Evolutionary conservation across 2,329 filamentous ascomycete species (phyloP).

Genomic region (Ceratocystis alfenasii): DNA sequence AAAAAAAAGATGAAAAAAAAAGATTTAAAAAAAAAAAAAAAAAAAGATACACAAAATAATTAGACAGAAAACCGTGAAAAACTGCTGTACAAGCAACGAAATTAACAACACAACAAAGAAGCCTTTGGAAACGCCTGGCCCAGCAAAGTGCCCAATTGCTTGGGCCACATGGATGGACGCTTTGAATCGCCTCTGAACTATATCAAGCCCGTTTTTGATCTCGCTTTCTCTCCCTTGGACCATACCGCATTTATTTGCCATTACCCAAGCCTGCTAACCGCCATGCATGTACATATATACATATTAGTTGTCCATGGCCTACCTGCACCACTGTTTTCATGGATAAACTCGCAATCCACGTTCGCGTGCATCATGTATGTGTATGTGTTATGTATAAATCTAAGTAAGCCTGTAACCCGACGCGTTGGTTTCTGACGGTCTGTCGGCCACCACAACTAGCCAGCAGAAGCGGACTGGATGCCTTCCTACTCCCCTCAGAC

Average conservation of each 20-base stretch:
- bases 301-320: background rate
- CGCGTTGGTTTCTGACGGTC: background rate
- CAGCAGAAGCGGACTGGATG: background rate
- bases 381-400: background rate
- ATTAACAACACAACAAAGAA: background rate
- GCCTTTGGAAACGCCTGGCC: background rate
- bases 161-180: background rate
- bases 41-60: background rate
- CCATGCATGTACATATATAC: background rate
- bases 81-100: background rate
- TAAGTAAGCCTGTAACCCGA: background rate
- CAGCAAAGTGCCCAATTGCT: background rate
- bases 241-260: no score
- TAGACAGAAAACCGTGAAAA: background rate
- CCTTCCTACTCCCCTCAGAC: background rate
- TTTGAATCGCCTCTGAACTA: no score
- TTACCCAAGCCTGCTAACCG: no score
- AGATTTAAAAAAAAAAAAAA: background rate
- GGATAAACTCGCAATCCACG: background rate
- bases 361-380: background rate
- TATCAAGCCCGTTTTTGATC: no score
- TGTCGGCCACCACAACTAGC: background rate
- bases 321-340: background rate
- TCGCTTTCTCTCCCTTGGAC: no score
- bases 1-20: background rate